Evolutionary conservation across 305 asterid species (phyloP), one percentile per base, ranked within the genome.

Genomic region (Rubia peregrina): DNA sequence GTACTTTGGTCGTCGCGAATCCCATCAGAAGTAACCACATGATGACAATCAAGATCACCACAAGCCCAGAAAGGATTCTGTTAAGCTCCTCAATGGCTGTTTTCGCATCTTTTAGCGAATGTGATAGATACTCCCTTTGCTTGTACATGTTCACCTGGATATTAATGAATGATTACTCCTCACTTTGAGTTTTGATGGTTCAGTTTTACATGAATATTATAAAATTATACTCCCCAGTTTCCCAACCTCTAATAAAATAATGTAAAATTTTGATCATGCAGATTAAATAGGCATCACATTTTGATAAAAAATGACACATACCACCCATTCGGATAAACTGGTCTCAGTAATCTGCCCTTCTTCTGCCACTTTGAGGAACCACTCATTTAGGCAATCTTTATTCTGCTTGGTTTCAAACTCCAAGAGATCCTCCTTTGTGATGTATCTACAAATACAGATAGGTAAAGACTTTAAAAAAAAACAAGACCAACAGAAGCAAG

Each of bases 21-120:
- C 83, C 94, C 91, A 85, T 87, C 73, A 89, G 17, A 55, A 89
- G 90, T 61, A 87, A 46, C 90, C 96, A 87, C 17, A 84, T 80
- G 60, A 87, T 75, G 14, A 68, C 5, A 19, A 89, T 86, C 71
- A 86, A 76, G 17, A 85, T 6, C 19, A 89, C 79, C 13, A 86
- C 66, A 4, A 81, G 14, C 65, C 75, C 85, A 21, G 93, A 87
- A 24, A 86, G 76, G 38, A 89, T 64, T 83, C 78, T 86, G 82
- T 85, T 87, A 19, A 89, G 83, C 75, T 89, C 90, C 72, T 87
- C 87, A 51, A 89, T 79, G 7, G 94, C 96, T 60, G 91, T 84
- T 72, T 87, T 87, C 0, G 91, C 80, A 19, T 89, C 94, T 10
- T 70, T 83, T 33, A 89, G 74, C 24, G 97, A 87, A 73, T 80